These are phyloP conservation scores for Leishmania guyanensis DNA, from an alignment of 208 protist species.

Conservation along the genomic window DNA sequence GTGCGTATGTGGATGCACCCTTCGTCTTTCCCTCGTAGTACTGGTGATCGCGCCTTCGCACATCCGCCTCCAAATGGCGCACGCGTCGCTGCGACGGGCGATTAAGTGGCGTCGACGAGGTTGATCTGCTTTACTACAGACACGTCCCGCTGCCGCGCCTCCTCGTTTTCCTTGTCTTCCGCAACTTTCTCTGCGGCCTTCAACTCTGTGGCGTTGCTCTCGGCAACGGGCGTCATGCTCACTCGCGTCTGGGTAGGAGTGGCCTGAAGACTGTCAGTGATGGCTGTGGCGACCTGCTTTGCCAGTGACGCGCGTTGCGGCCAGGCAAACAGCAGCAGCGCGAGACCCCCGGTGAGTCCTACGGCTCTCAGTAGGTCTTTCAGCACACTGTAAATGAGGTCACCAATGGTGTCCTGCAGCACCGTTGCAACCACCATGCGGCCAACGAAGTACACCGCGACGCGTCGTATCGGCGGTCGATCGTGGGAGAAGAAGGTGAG, in stretches of 20 bases:
- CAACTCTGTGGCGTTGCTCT: neutral
- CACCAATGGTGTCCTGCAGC: constrained; percentile 71
- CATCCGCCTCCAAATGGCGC: neutral
- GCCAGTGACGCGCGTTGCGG: constrained; percentile 35
- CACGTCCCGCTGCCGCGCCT: neutral
- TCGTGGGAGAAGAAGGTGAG: constrained; percentile 60
- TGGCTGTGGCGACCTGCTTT: constrained; percentile 35
- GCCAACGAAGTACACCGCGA: constrained; percentile 31
- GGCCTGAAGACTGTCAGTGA: constrained; percentile 37
- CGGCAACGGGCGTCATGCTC: neutral
- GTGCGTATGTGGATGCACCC: neutral
- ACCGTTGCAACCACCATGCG: constrained; percentile 39
- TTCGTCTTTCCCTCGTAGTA: neutral
- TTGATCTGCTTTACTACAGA: constrained; percentile 16
- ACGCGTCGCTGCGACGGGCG: neutral
- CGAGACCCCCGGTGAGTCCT: constrained; percentile 28
- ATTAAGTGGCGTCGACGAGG: constrained; percentile 18
- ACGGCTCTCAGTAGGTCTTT: constrained; percentile 56
- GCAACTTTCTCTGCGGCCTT: neutral
- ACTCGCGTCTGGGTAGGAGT: constrained; percentile 14
- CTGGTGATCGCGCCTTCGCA: neutral
- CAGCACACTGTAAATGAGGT: constrained; percentile 57
- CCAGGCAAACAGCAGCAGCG: constrained; percentile 44
- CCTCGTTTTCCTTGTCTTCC: neutral
- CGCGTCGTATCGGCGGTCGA: constrained; percentile 15